Evolutionary conservation across 805 yeast species (phyloP), one percentile per base, ranked within the genome.

Genomic region (Ogataea paraovalis): DNA sequence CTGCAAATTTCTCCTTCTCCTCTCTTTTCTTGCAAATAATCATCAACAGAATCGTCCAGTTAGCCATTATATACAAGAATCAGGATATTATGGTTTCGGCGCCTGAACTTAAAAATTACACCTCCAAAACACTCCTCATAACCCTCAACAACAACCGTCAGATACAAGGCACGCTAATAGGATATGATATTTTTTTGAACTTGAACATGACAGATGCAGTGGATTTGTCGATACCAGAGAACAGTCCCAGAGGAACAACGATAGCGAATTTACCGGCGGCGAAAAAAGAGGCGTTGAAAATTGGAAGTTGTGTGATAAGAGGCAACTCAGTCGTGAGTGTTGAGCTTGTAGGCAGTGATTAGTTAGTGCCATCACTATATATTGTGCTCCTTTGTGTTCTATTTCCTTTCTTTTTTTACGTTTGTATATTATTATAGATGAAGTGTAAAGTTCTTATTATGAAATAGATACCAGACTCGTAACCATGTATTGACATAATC

Each of bases 151-250:
- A 96, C 1, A 69, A 85, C 13, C 74, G 97, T 43, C 78, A 78
- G 55, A 79, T 92, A 1, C 77, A 79, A n/a, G 98, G 98, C 2
- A 78, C 79, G 12, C 74, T 92, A 46, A 73, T 87, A 57, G 98
- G 98, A 2, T 92, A 82, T 64, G 98, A 92, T 62, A 78, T 81
- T 23, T 69, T 69, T 41, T 46, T 69, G 37, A 69, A 69, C 45
- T 48, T 69, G 43, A 68, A 70, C 16, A 36, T 69, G 20, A 58
- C 57, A 49, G 62, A 57, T 30, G 58, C 59, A 4, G 58, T 58
- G 20, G 60, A 60, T 39, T 46, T 49, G 23, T 43, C 42, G 3
- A 46, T 44, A 23, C 33, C 28, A 16, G 30, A 22, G 19, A 33
- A 20, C 14, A 42, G 42, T n/a, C 18, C 30, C 19, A 22, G 20